phyloP scores from a whole-genome alignment of 2,329 filamentous ascomycete species.

The Fusarium siculi region DNA sequence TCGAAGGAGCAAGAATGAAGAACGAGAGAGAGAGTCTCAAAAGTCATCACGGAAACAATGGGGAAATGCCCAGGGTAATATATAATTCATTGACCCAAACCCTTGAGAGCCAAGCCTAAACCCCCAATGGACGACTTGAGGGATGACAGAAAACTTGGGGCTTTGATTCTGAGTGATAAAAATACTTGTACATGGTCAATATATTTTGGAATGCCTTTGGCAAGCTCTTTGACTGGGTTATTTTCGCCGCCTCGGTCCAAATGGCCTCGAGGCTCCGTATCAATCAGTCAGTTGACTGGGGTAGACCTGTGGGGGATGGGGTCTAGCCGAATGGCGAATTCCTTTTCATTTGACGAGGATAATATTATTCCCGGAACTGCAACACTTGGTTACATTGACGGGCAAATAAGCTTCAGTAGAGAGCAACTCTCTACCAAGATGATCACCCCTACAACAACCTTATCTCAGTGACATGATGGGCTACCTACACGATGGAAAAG shows the following conservation, averaged over 20 bases:
- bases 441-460: not conserved
- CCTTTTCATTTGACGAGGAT: not conserved
- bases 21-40: not conserved
- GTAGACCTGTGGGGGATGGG: slow-evolving; percentile 31
- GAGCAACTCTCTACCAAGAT: not conserved
- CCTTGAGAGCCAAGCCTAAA: slow-evolving; percentile 16
- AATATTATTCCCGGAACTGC: slow-evolving; percentile 3
- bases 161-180: not conserved
- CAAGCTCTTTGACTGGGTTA: not conserved
- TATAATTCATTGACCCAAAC: slow-evolving; percentile 12
- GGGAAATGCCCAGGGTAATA: slow-evolving; percentile 26
- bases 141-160: not conserved
- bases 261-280: not conserved
- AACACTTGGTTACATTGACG: not conserved
- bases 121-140: slow-evolving; percentile 23
- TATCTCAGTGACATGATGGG: not conserved
- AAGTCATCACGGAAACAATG: slow-evolving; percentile 14
- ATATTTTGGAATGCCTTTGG: not conserved
- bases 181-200: not conserved
- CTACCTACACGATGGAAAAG: not conserved
- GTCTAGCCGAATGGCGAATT: slow-evolving; percentile 26
- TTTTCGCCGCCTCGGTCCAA: not conserved
- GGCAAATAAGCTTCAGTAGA: not conserved
- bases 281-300: slow-evolving; percentile 24
- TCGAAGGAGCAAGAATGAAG: not conserved